Evolutionary conservation across 352 stramenopile genomes (phyloP), one percentile per base, ranked within the genome.

Genomic region (Stramenopiles sp.): DNA sequence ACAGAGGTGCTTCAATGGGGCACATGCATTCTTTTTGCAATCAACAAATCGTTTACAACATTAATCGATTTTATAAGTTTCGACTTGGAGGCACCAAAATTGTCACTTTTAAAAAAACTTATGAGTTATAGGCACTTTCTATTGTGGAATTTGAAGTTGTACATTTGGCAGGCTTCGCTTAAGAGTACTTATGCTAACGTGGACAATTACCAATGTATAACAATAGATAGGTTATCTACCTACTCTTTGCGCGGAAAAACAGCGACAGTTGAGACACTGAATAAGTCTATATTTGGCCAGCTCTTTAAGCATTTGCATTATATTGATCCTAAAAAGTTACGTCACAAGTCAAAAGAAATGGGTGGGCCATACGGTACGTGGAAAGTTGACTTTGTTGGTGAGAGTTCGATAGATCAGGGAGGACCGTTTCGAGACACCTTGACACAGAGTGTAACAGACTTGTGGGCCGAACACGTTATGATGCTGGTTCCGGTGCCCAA

Each of bases 241-340:
- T 78, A 78, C 14, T 78, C 71, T 14, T 78, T 78, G 71, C 71
- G 71, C 8, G 71, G 71, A 8, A 78, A 78, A 78, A 33, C 30
- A 14, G 71, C 71, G 8, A 78, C 71, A 14, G 31, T 33, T 4
- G 71, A 78, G 22, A 78, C 71, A 14, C 14, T 78, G 71, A 78
- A 78, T 78, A 78, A 78, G 14, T 78, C 71, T 78, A 33, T 78
- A 14, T 78, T 78, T 33, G 71, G 71, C 8, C 71, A 78, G 22
- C 4, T 78, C 4, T 31, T 78, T 33, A 78, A 78, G 14, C 4
- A 14, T 14, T 33, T 78, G 71, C 71, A 78, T 14, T 78, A 78
- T 33, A 78, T 78, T 14, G 31, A 78, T 14, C 71, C 71, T 31
- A 78, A 78, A 78, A 31, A 14, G 31, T 33, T 78, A 14, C 4